These are phyloP conservation scores for Cyclotella cryptica DNA, from an alignment of 108 stramenopile species.

Conservation along the genomic window DNA sequence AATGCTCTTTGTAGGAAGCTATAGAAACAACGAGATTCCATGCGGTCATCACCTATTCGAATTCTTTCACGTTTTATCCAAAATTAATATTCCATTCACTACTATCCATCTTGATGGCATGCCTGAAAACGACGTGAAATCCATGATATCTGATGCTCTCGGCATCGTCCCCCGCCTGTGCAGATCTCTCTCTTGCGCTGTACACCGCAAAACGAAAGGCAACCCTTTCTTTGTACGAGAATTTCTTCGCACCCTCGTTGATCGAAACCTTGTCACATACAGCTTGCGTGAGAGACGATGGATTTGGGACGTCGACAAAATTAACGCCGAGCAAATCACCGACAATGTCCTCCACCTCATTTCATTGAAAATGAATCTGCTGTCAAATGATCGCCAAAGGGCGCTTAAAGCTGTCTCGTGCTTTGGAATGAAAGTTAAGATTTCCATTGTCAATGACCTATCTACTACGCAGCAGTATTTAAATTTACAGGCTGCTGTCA, in stretches of 20 bases:
- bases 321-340: slow-evolving; percentile 32
- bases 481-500: slow-evolving; percentile 1
- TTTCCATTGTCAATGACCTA: slow-evolving; percentile 8
- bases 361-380: slow-evolving; percentile 29
- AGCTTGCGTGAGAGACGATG: slow-evolving; percentile 36
- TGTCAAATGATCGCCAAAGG: slow-evolving; percentile 10
- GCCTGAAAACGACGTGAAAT: slow-evolving; percentile 17
- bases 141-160: slow-evolving; percentile 35
- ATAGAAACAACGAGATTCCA: slow-evolving; percentile 32
- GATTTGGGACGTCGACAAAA: slow-evolving; percentile 46
- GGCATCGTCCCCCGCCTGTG: slow-evolving; percentile 35
- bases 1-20: slow-evolving; percentile 46
- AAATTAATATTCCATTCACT: slow-evolving; percentile 7
- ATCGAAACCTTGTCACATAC: too few species aligned
- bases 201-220: slow-evolving; percentile 40
- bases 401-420: slow-evolving; percentile 42
- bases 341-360: slow-evolving; percentile 54
- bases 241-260: slow-evolving; percentile 38
- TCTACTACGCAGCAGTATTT: background rate
- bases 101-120: slow-evolving; percentile 28
- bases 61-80: slow-evolving; percentile 1
- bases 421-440: slow-evolving; percentile 38
- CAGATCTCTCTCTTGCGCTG: slow-evolving; percentile 13
- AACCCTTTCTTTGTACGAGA: slow-evolving; percentile 43
- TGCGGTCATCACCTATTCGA: slow-evolving; percentile 25